Conservation (phyloP, 257 asterid species). For the Ehretia macrophylla region DNA sequence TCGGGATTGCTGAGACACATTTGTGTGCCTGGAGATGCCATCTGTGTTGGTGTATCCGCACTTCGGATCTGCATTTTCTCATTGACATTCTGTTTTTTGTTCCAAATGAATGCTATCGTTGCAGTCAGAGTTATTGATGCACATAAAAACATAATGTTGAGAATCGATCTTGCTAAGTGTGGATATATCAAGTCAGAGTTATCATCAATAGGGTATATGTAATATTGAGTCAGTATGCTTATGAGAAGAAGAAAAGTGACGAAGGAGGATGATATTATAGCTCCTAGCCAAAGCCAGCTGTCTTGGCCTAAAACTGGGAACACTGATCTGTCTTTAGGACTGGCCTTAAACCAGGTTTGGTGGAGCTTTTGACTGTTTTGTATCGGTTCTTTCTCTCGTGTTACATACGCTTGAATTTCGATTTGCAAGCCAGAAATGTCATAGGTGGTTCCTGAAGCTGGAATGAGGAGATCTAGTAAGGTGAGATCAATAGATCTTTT, state of each 20-base stretch:
- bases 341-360: slow-evolving; percentile 31
- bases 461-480: slow-evolving; percentile 45
- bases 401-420: slow-evolving; percentile 33
- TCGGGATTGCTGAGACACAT: slow-evolving; percentile 27
- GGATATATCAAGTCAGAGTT: slow-evolving; percentile 4
- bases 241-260: slow-evolving; percentile 36
- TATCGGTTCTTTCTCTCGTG: slow-evolving; percentile 26
- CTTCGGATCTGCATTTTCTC: slow-evolving; percentile 41
- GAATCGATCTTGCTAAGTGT: background rate
- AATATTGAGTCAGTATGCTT: slow-evolving; percentile 40
- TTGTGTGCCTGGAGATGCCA: slow-evolving; percentile 29
- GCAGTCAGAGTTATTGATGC: slow-evolving; percentile 42
- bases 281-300: slow-evolving; percentile 59
- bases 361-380: slow-evolving; percentile 18
- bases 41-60: slow-evolving; percentile 24
- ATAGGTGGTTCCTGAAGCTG: slow-evolving; percentile 15
- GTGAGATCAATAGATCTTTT: slow-evolving; percentile 38
- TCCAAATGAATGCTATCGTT: slow-evolving; percentile 26
- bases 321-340: slow-evolving; percentile 24
- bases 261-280: slow-evolving; percentile 46
- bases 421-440: slow-evolving; percentile 24
- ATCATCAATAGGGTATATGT: slow-evolving; percentile 39
- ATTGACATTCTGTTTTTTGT: slow-evolving; percentile 26
- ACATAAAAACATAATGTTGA: slow-evolving; percentile 1
- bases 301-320: slow-evolving; percentile 39